These are phyloP conservation scores for Trichophyton schoenleinii DNA, from an alignment of 2,329 filamentous ascomycete species.

Conservation along the genomic window DNA sequence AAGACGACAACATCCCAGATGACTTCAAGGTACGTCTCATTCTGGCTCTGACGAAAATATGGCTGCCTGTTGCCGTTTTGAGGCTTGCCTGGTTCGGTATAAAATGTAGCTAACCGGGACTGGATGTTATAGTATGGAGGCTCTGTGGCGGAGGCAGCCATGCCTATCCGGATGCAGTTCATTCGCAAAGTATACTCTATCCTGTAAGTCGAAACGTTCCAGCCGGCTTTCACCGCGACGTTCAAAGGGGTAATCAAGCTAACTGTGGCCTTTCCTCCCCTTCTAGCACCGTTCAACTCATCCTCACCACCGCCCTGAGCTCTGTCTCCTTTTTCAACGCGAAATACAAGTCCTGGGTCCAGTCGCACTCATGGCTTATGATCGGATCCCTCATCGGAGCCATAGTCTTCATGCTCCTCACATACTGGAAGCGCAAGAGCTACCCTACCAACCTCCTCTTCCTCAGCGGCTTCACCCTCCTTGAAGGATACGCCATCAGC, in stretches of 20 bases:
- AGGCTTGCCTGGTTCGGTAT: conserved; percentile 4
- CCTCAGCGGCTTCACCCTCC: conserved; percentile 73
- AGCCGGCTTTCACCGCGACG: not conserved
- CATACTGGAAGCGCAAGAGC: conserved; percentile 90
- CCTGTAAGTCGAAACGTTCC: conserved; percentile 40
- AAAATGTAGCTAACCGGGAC: not conserved
- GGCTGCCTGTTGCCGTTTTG: not conserved
- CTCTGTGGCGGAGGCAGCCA: conserved; percentile 79
- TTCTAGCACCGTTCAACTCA: conserved; percentile 66
- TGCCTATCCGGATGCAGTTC: conserved; percentile 95
- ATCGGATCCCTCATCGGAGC: conserved; percentile 75
- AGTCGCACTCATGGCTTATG: conserved; percentile 69
- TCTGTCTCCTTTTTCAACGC: conserved; percentile 73
- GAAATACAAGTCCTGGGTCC: conserved; percentile 75
- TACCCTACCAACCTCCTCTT: conserved; percentile 93
- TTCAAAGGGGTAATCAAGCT: no score
- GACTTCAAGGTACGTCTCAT: conserved; percentile 70
- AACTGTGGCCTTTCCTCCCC: not conserved
- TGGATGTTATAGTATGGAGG: conserved; percentile 61
- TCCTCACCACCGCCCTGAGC: conserved; percentile 70
- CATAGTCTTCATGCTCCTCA: conserved; percentile 72
- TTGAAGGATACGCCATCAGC: conserved; percentile 88
- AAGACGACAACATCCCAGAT: conserved; percentile 85
- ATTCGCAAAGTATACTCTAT: conserved; percentile 97
- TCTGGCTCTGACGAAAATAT: not conserved